These are phyloP conservation scores for Auriscalpium vulgare DNA, from an alignment of 768 basidiomycete genomes.

Conservation along the genomic window DNA sequence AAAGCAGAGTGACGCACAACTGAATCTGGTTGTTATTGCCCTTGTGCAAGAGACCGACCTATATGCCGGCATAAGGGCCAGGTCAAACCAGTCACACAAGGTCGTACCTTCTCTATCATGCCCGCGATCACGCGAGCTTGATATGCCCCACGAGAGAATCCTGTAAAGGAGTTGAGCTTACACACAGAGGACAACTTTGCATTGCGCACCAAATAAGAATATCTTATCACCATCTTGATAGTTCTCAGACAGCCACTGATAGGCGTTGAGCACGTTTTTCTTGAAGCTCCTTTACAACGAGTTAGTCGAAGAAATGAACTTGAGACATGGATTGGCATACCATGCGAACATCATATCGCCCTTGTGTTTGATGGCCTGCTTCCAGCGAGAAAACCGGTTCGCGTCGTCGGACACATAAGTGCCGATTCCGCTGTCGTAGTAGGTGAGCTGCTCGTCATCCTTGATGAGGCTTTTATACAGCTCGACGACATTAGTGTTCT, in stretches of 20 bases:
- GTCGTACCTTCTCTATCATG: constrained; percentile 32
- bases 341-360: constrained; percentile 30
- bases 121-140: constrained; percentile 34
- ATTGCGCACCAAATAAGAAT: constrained; percentile 31
- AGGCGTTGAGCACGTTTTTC: constrained; percentile 28
- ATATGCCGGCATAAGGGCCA: too few species aligned
- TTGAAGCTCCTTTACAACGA: constrained; percentile 25
- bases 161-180: constrained; percentile 13
- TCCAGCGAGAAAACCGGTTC: neutral
- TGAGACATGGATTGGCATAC: constrained; percentile 17
- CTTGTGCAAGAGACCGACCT: constrained; percentile 35
- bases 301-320: neutral
- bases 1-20: constrained; percentile 21
- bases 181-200: neutral
- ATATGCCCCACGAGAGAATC: constrained; percentile 40
- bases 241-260: constrained; percentile 33
- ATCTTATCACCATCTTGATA: constrained; percentile 31
- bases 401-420: constrained; percentile 23
- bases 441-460: constrained; percentile 25
- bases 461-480: constrained; percentile 28
- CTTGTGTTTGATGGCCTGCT: constrained; percentile 1
- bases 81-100: neutral
- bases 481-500: constrained; percentile 37
- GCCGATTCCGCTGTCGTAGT: constrained; percentile 34
- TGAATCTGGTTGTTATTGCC: constrained; percentile 34